Evolutionary conservation across 768 basidiomycete species (phyloP).

Genomic region (Lentinula raphanica): DNA sequence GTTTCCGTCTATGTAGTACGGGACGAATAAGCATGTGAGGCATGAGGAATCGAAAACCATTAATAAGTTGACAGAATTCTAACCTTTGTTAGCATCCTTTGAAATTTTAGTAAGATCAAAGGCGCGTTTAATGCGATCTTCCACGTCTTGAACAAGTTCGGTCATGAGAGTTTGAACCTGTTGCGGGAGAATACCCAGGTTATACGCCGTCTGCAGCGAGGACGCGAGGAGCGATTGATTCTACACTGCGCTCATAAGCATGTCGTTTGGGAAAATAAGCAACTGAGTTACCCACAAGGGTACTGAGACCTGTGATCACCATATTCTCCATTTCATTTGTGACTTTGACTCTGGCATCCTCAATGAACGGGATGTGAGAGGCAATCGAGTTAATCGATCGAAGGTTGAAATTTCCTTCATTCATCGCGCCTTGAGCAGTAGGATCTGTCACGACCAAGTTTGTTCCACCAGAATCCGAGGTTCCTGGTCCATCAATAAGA

Average conservation of each 20-base stretch:
- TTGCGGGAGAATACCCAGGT: conserved; percentile 77
- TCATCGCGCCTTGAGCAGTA: not conserved
- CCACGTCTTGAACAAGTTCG: conserved; percentile 80
- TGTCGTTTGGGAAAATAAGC: not conserved
- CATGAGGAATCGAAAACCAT: not conserved
- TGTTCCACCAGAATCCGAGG: not conserved
- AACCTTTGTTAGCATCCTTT: conserved; percentile 83
- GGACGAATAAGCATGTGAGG: not conserved
- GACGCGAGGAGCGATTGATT: conserved; percentile 89
- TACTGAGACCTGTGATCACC: conserved; percentile 74
- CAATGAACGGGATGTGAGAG: conserved; percentile 65
- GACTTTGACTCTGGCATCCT: conserved; percentile 63
- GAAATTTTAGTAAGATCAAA: conserved; percentile 89
- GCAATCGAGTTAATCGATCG: conserved; percentile 71
- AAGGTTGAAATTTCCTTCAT: conserved; percentile 44
- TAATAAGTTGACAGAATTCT: conserved; percentile 6
- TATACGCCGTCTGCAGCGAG: conserved; percentile 93
- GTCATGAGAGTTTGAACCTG: conserved; percentile 74
- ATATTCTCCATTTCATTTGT: conserved; percentile 87
- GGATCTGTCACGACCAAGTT: not conserved
- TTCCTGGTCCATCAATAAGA: conserved; percentile 40
- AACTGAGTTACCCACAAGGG: conserved; percentile 50
- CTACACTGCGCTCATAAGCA: conserved; percentile 32
- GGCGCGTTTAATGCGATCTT: conserved; percentile 70
- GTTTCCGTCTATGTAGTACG: not conserved